Evolutionary conservation across 2,329 filamentous ascomycete genomes (phyloP).

Genomic region (Sporothrix schenckii): DNA sequence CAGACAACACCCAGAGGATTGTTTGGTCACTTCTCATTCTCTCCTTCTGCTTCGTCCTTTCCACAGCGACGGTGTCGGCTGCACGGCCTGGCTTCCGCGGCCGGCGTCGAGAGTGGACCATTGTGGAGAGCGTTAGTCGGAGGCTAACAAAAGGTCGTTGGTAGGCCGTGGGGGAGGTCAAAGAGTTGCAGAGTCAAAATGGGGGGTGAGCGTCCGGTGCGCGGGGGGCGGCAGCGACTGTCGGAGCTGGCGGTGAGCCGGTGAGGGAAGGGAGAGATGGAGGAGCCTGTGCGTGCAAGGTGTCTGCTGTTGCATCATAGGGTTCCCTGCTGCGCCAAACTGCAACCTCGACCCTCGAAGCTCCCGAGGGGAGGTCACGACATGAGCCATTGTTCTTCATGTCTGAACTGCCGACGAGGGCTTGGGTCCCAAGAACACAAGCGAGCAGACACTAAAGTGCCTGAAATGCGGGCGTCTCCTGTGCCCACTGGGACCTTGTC

Average conservation of each 20-base stretch:
- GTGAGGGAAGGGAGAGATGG: neutral
- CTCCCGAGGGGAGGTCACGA: neutral
- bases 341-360: too few relatives aligned
- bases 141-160: neutral
- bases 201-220: neutral
- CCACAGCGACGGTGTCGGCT: conserved; percentile 19
- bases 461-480: neutral
- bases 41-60: neutral
- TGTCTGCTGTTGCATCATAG: neutral
- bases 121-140: conserved; percentile 2
- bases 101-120: conserved; percentile 13
- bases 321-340: too few relatives aligned
- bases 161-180: neutral
- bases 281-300: neutral
- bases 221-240: conserved; percentile 10
- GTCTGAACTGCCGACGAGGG: neutral
- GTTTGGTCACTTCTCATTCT: neutral
- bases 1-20: neutral
- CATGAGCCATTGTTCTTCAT: neutral
- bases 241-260: conserved; percentile 23
- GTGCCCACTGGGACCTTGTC: neutral
- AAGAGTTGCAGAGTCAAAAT: neutral
- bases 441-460: neutral
- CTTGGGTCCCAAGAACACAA: neutral
- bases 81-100: conserved; percentile 21